phyloP scores from a whole-genome alignment of 768 basidiomycete genomes.

The Suillus clintonianus region DNA sequence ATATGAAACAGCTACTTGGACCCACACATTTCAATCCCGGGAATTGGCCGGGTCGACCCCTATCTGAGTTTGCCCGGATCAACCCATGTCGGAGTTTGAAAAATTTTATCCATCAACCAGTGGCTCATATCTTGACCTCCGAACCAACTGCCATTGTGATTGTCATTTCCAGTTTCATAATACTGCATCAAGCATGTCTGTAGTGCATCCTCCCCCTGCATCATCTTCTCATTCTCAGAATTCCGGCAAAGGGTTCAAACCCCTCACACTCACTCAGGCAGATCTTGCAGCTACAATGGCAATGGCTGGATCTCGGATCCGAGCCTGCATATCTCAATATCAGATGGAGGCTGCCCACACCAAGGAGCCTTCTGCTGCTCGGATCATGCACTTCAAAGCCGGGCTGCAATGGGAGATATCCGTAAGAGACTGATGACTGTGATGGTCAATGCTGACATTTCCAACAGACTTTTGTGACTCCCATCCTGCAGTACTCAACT shows the following conservation, averaged over 20 bases:
- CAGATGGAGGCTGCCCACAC: neutral
- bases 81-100: neutral
- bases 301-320: neutral
- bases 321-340: neutral
- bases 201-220: neutral
- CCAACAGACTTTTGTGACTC: neutral
- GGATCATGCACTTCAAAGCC: neutral
- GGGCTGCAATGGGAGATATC: neutral
- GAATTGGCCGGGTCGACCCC: neutral
- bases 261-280: neutral
- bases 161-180: neutral
- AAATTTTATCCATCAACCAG: neutral
- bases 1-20: too few relatives aligned
- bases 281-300: neutral
- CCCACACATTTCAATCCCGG: neutral
- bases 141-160: neutral
- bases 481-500: too few relatives aligned
- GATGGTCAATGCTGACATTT: neutral
- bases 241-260: neutral
- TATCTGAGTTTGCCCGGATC: neutral
- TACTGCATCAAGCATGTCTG: too few relatives aligned
- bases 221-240: neutral
- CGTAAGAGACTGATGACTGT: neutral
- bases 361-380: neutral
- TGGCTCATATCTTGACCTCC: neutral